Percentiles rank a stretch among this genome's conserved stretches.
Conservation (phyloP, 176 grass and related monocot species). For the Eleusine coracana region DNA sequence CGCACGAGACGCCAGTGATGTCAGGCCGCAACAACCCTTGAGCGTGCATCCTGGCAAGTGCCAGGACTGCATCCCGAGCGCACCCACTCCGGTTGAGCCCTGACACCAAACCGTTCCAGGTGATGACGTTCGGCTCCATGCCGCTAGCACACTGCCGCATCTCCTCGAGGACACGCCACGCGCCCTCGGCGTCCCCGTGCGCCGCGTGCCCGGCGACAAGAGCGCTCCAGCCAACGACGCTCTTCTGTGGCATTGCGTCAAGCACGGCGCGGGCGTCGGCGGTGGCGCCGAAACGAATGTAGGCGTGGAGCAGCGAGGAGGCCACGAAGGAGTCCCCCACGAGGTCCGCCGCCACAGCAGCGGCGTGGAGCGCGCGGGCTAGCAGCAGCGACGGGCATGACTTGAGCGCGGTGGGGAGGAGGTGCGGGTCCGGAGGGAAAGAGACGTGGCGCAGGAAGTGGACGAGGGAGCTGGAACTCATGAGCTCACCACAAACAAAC, state of each 20-base stretch:
- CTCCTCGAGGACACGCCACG: conserved; percentile 35
- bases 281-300: conserved; percentile 47
- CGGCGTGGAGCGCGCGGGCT: conserved; percentile 53
- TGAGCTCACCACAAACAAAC: not conserved
- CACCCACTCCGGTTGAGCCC: conserved; percentile 63
- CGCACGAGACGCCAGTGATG: conserved; percentile 43
- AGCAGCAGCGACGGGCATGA: conserved; percentile 52
- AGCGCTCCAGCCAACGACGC: conserved; percentile 60
- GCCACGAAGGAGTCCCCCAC: conserved; percentile 48
- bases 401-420: conserved; percentile 68
- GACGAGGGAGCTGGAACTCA: conserved; percentile 32
- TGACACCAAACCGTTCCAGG: conserved; percentile 66
- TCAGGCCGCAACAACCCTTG: conserved; percentile 54
- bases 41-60: conserved; percentile 52
- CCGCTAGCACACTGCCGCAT: conserved; percentile 43
- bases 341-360: conserved; percentile 42
- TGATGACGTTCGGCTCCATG: conserved; percentile 58
- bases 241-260: conserved; percentile 53
- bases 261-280: conserved; percentile 47
- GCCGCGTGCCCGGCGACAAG: conserved; percentile 45
- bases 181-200: conserved; percentile 36
- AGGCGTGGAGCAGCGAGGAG: conserved; percentile 63
- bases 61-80: conserved; percentile 28
- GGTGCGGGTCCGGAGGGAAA: conserved; percentile 56
- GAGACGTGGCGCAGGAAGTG: conserved; percentile 60